These are phyloP conservation scores for Styphnolobium japonicum DNA, from an alignment of 306 rosid species.

Conservation along the genomic window DNA sequence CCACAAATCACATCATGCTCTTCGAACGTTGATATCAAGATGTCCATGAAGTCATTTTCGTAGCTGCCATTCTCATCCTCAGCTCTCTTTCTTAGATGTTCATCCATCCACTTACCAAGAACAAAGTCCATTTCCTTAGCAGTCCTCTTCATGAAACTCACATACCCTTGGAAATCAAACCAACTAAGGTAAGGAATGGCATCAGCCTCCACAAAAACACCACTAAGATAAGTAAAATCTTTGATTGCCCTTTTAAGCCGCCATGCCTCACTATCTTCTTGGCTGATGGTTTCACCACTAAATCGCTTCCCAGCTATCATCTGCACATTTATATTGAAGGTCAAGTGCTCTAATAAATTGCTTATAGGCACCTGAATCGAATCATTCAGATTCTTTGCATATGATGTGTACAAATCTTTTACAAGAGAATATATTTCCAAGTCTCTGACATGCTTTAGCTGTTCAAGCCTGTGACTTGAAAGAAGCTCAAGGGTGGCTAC, in stretches of 20 bases:
- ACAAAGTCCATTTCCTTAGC: conserved; percentile 34
- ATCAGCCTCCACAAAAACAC: conserved; percentile 57
- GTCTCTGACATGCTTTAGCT: conserved; percentile 40
- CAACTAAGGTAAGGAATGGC: conserved; percentile 39
- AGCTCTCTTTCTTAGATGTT: conserved; percentile 21
- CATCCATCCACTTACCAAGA: conserved; percentile 47
- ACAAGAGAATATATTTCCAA: conserved; percentile 36
- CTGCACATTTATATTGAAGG: conserved; percentile 44
- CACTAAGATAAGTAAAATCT: conserved; percentile 45
- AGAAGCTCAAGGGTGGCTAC: conserved; percentile 33
- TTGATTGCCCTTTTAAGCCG: conserved; percentile 33
- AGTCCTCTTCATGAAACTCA: conserved; percentile 53
- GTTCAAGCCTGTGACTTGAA: conserved; percentile 36
- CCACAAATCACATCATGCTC: conserved; percentile 38
- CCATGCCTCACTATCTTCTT: conserved; percentile 39
- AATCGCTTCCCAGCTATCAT: conserved; percentile 57
- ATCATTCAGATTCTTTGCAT: background rate
- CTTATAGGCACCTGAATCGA: conserved; percentile 28
- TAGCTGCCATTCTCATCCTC: background rate
- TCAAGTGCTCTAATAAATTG: conserved; percentile 44
- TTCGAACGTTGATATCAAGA: conserved; percentile 33
- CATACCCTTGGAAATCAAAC: conserved; percentile 51
- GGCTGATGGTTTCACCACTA: background rate
- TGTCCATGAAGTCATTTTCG: conserved; percentile 50
- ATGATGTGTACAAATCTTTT: conserved; percentile 29